Base-by-base conservation (phyloP, 78 protist species). In the Dictyostelium intermedium region DNA sequence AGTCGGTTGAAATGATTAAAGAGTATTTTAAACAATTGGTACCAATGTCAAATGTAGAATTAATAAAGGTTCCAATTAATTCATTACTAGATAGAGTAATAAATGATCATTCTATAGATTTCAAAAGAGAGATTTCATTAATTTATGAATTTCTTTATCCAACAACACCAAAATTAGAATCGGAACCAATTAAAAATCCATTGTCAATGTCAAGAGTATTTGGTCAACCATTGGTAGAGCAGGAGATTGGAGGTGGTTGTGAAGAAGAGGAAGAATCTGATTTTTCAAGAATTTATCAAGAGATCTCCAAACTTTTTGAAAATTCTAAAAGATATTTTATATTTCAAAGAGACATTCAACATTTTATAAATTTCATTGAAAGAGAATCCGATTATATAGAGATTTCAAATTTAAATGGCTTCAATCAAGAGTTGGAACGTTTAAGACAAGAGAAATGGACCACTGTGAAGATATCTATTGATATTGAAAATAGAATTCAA, bases 71-170 rank as follows among this genome's bases (percentile, higher is more conserved):
- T 7, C 16, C 82, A 41, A 41, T 77, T 23, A 77, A 77, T 43
- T 47, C 60, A 77, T 41, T 77, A 9, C 11, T 77, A 0, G 82
- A 77, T 14, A 77, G 60, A 77, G 10, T 77, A 20, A 41, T 77
- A 35, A 77, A 77, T 41, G 82, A 77, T 41, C 56, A 43, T n/a
- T 77, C 60, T n/a, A 77, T 77, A n/a, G 82, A 77, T 77, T 77
- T 77, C 50, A 77, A 77, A 43, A 20, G 82, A 39, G 82, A 77
- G 32, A 14, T 77, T 5, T 23, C 13, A 39, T 77, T 77, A 41
- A 77, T 77, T n/a, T 77, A 41, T n/a, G 18, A 35, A 23, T 77
- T 41, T 27, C 32, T 41, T 32, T 43, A 77, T 41, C 41, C 43
- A 41, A 14, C 7, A 9, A 14, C 23, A 25, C 3, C 0, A 61